Percentiles rank a stretch among this genome's conserved stretches.
These are phyloP conservation scores for Saccharomyces hybrid DNA, from an alignment of 1,139 yeast species.

Conservation along the genomic window DNA sequence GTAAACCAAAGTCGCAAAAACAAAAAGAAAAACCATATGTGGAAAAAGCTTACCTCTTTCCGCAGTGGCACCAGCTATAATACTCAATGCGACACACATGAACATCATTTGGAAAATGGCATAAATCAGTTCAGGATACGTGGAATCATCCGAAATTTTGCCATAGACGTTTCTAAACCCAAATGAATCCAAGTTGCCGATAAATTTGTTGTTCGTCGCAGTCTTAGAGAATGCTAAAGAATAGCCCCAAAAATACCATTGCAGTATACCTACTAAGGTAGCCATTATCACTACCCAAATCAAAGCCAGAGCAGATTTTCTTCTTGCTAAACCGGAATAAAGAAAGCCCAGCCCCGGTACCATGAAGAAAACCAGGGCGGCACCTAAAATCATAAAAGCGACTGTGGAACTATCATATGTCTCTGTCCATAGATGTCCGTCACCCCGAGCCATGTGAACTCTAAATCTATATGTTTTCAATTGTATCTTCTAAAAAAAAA, in stretches of 20 bases:
- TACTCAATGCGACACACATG: conserved; percentile 81
- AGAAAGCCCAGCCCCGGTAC: conserved; percentile 90
- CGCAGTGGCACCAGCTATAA: conserved; percentile 89
- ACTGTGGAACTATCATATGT: conserved; percentile 48
- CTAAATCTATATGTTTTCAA: neutral
- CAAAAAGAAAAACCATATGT: conserved; percentile 68
- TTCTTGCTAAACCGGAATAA: conserved; percentile 88
- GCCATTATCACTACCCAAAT: conserved; percentile 77
- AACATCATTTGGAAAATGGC: conserved; percentile 90
- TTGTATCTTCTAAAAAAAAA: neutral
- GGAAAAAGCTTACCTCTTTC: conserved; percentile 91
- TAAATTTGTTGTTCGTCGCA: conserved; percentile 64
- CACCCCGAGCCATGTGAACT: conserved; percentile 5
- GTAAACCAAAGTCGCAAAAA: conserved; percentile 88
- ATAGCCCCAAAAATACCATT: conserved; percentile 98
- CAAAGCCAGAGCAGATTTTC: conserved; percentile 85
- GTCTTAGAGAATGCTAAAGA: conserved; percentile 79
- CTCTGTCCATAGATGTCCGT: conserved; percentile 26
- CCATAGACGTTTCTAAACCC: conserved; percentile 72
- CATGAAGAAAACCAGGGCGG: conserved; percentile 84
- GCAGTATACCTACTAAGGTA: conserved; percentile 74
- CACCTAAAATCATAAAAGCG: conserved; percentile 42
- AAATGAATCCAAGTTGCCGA: conserved; percentile 77
- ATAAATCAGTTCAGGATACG: conserved; percentile 76
- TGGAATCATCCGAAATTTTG: conserved; percentile 31